Evolutionary conservation across 2,329 filamentous ascomycete species (phyloP).

Genomic region (Neofusicoccum sp.): DNA sequence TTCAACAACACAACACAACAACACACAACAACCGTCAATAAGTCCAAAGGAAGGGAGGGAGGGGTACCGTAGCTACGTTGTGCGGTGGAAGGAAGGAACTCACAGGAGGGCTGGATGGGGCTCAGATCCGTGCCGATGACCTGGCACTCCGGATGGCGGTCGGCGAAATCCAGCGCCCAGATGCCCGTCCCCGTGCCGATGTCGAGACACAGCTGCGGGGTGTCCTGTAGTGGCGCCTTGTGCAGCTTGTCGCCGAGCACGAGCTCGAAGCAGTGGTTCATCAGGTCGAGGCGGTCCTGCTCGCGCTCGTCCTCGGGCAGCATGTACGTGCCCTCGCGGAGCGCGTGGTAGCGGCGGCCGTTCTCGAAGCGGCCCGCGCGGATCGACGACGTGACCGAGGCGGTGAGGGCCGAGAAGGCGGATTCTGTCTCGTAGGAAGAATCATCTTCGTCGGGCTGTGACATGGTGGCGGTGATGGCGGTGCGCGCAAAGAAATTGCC

Average conservation of each 20-base stretch:
- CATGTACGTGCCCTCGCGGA: slow-evolving; percentile 40
- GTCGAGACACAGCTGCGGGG: slow-evolving; percentile 31
- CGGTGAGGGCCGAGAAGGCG: not conserved
- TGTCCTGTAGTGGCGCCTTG: slow-evolving; percentile 33
- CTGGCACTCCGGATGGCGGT: slow-evolving; percentile 35
- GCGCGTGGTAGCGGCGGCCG: slow-evolving; percentile 38
- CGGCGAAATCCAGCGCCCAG: slow-evolving; percentile 38
- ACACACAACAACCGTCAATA: not conserved
- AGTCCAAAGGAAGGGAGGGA: too few species aligned
- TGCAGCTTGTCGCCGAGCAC: slow-evolving; percentile 38
- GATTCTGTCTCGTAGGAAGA: not conserved
- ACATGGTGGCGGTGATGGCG: too few species aligned
- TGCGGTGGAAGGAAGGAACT: slow-evolving; percentile 29
- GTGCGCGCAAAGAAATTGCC: too few species aligned
- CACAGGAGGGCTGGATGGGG: slow-evolving; percentile 25
- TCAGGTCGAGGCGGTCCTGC: slow-evolving; percentile 39
- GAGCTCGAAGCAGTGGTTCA: slow-evolving; percentile 42
- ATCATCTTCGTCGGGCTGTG: not conserved
- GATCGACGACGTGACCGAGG: slow-evolving; percentile 9
- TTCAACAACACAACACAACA: not conserved
- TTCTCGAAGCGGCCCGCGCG: not conserved
- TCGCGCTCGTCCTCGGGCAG: slow-evolving; percentile 40
- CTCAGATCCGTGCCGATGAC: slow-evolving; percentile 40
- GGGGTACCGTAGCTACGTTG: too few species aligned
- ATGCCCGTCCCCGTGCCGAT: slow-evolving; percentile 34